A percentile compares a stretch with the other conserved stretches of the same genome.
Conservation (phyloP, 1,139 yeast genomes). For the Saccharomyces hybrid region DNA sequence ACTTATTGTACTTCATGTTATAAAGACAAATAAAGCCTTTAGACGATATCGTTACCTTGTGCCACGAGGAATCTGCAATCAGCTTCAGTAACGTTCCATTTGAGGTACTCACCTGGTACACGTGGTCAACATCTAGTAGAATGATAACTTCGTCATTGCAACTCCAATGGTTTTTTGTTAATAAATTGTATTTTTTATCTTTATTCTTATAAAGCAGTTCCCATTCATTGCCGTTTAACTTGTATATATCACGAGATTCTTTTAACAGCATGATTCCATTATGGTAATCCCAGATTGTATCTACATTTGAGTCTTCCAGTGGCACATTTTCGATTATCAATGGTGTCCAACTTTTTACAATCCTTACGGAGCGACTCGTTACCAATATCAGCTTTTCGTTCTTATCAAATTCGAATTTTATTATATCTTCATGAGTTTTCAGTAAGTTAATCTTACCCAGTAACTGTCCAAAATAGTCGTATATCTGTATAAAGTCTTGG, state of each 20-base stretch:
- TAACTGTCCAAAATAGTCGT: slow-evolving; percentile 19
- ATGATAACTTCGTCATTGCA: slow-evolving; percentile 15
- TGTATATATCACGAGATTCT: slow-evolving; percentile 20
- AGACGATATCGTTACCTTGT: slow-evolving; percentile 48
- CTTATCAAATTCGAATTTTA: slow-evolving; percentile 48
- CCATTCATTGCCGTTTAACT: slow-evolving; percentile 5
- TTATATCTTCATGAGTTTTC: slow-evolving; percentile 44
- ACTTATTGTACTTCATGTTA: slow-evolving; percentile 37
- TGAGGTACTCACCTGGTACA: slow-evolving; percentile 13
- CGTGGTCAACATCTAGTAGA: slow-evolving; percentile 21
- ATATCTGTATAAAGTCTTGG: slow-evolving; percentile 17
- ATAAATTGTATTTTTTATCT: slow-evolving; percentile 16
- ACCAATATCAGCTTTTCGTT: slow-evolving; percentile 58
- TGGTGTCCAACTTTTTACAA: slow-evolving; percentile 42
- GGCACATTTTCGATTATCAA: slow-evolving; percentile 62
- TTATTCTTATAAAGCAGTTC: slow-evolving; percentile 16
- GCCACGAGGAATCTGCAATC: slow-evolving; percentile 47
- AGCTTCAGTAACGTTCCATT: slow-evolving; percentile 17
- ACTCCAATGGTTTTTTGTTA: slow-evolving; percentile 30
- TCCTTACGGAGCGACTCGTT: slow-evolving; percentile 46
- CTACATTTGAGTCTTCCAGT: slow-evolving; percentile 37
- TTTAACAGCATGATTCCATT: slow-evolving; percentile 16
- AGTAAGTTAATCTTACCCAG: slow-evolving; percentile 12
- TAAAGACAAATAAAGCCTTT: slow-evolving; percentile 54
- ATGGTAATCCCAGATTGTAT: slow-evolving; percentile 28